These are phyloP conservation scores for Leccinum fibrillosum DNA, from an alignment of 768 basidiomycete species.

Conservation along the genomic window DNA sequence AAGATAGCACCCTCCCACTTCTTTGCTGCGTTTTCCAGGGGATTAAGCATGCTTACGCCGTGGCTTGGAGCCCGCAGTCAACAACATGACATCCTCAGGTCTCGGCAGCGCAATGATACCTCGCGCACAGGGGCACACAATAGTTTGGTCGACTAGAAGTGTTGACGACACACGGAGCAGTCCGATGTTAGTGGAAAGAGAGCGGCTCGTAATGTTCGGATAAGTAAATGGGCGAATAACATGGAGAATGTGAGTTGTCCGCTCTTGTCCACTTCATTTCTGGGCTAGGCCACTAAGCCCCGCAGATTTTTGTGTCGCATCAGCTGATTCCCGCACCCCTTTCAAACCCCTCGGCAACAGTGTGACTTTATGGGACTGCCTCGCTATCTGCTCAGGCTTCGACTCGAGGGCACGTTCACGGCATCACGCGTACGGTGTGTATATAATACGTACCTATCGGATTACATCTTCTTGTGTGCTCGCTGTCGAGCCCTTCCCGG, in stretches of 20 bases:
- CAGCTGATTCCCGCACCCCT: not conserved
- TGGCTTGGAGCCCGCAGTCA: not conserved
- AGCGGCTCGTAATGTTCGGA: not conserved
- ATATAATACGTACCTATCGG: slow-evolving; percentile 2
- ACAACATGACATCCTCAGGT: not conserved
- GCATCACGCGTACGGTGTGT: not conserved
- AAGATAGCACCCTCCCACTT: not conserved
- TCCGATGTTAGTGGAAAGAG: not conserved
- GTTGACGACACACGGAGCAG: not conserved
- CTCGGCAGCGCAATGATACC: not conserved
- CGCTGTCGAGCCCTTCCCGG: not conserved
- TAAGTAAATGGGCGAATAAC: not conserved
- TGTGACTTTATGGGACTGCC: not conserved
- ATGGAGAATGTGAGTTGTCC: not conserved
- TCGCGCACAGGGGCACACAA: not conserved
- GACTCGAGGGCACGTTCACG: slow-evolving; percentile 1
- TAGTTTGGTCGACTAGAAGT: not conserved
- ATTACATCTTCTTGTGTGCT: not conserved
- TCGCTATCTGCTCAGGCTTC: slow-evolving; percentile 1
- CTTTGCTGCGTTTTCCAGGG: not conserved
- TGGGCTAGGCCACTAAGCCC: not conserved
- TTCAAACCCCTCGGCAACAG: not conserved
- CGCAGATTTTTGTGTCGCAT: not conserved
- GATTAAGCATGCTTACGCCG: not conserved
- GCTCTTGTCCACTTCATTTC: slow-evolving; percentile 1